Base-by-base conservation (phyloP, 2,329 filamentous ascomycete species). In the Annulohypoxylon truncatum region DNA sequence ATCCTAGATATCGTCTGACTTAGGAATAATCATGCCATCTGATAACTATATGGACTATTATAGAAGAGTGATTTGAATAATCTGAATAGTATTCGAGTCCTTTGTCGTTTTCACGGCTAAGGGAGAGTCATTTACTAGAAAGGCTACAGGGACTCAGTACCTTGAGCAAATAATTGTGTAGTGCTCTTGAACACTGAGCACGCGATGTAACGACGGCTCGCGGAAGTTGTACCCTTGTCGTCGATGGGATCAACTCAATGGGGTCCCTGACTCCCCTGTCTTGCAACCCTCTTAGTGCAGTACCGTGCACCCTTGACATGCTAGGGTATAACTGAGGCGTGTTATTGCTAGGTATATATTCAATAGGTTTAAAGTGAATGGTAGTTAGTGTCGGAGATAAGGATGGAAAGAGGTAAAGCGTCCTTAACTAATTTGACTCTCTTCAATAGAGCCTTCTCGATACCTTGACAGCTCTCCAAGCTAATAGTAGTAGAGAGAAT, bases 201-300 rank as follows among this genome's bases (percentile, higher is more conserved):
- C 58, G 48, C 61, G 68, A 71, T 72, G 70, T 70, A 72, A 72
- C 68, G 55, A 67, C 70, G 70, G 70, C 68, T 72, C 70, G 68
- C 66, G 70, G 70, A 72, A 69, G 61, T 67, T 61, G 62, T 57
- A 71, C 65, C 70, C 70, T 67, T 66, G 66, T 44, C 58, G 54
- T 64, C 58, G 67, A 59, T 68, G 66, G 64, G 68, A 66, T 71
- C 70, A 65, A 65, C 64, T 67, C 64, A 66, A 61, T 53, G 59
- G 62, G 18, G 22, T 52, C 66, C 66, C 59, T 70, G 55, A 58
- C 58, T 51, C 51, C 56, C 58, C 59, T 64, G 48, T 42, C 52
- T 63, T 63, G 61, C 46, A 54, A 56, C 61, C 64, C 54, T 60
- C 61, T 47, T 22, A 57, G 62, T 57, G 54, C 59, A 61, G 56